Percentiles rank a stretch among this genome's conserved stretches.
Evolutionary conservation across 768 basidiomycete genomes (phyloP).

Genomic region (Suillus paluster): DNA sequence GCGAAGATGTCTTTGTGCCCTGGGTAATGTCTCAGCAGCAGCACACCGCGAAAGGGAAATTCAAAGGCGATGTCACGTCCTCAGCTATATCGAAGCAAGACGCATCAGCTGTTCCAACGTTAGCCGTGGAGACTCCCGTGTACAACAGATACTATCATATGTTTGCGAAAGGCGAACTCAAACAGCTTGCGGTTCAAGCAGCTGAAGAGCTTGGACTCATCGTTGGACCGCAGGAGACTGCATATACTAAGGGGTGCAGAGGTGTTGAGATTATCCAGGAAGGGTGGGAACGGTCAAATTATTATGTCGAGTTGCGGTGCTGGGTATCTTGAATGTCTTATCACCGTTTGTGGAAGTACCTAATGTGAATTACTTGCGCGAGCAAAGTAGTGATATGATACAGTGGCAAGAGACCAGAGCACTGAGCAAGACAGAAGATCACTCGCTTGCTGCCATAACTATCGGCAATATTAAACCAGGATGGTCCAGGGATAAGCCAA

Average conservation of each 20-base stretch:
- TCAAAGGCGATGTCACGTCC: constrained; percentile 14
- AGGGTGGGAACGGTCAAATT: constrained; percentile 89
- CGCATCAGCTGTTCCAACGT: background rate
- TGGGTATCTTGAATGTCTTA: constrained; percentile 49
- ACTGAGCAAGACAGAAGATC: constrained; percentile 41
- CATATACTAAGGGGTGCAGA: constrained; percentile 16
- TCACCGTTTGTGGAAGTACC: constrained; percentile 6
- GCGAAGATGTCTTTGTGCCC: constrained; percentile 88
- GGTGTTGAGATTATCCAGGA: constrained; percentile 74
- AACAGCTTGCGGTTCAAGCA: constrained; percentile 62
- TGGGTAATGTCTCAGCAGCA: constrained; percentile 66
- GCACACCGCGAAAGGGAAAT: constrained; percentile 17
- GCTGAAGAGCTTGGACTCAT: constrained; percentile 58
- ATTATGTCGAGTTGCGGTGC: constrained; percentile 75
- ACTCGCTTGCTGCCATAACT: constrained; percentile 96
- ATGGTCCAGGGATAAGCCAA: constrained; percentile 1
- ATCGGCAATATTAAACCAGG: constrained; percentile 18
- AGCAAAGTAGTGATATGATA: constrained; percentile 29
- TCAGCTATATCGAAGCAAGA: constrained; percentile 6
- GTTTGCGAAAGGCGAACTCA: constrained; percentile 84
- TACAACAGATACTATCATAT: constrained; percentile 97
- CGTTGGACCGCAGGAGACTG: constrained; percentile 44
- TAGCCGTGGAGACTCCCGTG: constrained; percentile 42
- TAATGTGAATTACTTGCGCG: constrained; percentile 23
- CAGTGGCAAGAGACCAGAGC: constrained; percentile 37